Percentiles rank a stretch among this genome's conserved stretches.
Conservation (phyloP, 345 rosid genomes). For the Erodium maritimum region DNA sequence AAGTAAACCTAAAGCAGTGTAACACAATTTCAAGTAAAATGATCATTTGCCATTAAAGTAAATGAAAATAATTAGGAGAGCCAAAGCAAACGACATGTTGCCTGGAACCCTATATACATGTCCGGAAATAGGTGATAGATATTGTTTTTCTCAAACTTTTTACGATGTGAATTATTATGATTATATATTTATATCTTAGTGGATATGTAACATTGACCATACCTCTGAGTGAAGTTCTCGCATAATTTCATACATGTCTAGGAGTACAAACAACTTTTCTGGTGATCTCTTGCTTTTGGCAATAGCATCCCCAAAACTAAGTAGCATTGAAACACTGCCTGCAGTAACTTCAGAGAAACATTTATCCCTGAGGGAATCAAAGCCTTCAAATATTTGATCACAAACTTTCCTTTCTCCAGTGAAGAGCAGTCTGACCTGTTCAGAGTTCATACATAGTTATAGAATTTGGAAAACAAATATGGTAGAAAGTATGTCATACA, state of each 20-base stretch:
- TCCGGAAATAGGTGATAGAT: neutral
- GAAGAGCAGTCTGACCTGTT: slow-evolving; percentile 87
- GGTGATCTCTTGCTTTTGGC: slow-evolving; percentile 97
- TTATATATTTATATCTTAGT: too few relatives aligned
- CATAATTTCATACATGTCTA: slow-evolving; percentile 98
- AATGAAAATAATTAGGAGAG: neutral
- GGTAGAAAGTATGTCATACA: neutral
- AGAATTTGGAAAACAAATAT: slow-evolving; percentile 2
- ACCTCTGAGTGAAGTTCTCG: slow-evolving; percentile 96
- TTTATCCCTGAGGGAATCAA: slow-evolving; percentile 80
- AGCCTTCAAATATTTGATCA: slow-evolving; percentile 84
- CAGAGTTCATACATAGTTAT: neutral
- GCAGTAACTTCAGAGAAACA: slow-evolving; percentile 80
- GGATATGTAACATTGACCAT: slow-evolving; percentile 7
- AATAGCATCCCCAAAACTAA: slow-evolving; percentile 98
- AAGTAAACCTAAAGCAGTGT: neutral
- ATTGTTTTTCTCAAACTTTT: neutral
- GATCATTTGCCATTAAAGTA: neutral
- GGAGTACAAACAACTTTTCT: slow-evolving; percentile 91
- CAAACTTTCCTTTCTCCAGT: slow-evolving; percentile 90
- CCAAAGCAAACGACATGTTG: neutral
- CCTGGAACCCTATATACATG: neutral
- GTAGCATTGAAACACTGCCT: slow-evolving; percentile 77
- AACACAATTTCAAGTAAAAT: neutral
- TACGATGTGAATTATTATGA: neutral